phyloP scores from a whole-genome alignment of 164 flowering plant species.

The Protea cynaroides region DNA sequence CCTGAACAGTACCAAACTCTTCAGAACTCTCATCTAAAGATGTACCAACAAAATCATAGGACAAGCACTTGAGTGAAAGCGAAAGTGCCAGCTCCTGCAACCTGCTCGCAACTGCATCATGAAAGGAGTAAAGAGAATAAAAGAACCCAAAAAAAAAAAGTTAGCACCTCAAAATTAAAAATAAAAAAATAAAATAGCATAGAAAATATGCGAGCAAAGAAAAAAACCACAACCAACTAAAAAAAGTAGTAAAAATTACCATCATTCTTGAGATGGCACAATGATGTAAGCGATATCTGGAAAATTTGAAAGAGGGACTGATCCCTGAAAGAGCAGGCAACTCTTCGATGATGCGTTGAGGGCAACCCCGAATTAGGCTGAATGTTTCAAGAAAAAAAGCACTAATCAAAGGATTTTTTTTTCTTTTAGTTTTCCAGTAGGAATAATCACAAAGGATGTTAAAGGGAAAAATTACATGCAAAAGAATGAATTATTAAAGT shows the following conservation, averaged over 20 bases:
- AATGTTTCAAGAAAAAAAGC: background rate
- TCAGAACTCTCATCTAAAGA: constrained; percentile 97
- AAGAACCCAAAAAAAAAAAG: constrained; percentile 1
- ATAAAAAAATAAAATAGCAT: background rate
- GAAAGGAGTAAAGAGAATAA: constrained; percentile 3
- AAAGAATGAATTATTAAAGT: too few relatives aligned
- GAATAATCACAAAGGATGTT: too few relatives aligned
- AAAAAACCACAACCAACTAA: background rate
- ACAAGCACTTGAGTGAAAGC: constrained; percentile 77
- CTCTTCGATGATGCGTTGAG: constrained; percentile 84
- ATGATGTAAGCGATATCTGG: constrained; percentile 80
- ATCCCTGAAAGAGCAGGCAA: constrained; percentile 90
- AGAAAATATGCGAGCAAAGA: too few relatives aligned
- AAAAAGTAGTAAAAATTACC: constrained; percentile 33
- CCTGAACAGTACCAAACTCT: constrained; percentile 99
- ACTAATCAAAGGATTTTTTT: background rate
- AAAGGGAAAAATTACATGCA: too few relatives aligned
- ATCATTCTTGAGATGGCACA: constrained; percentile 70
- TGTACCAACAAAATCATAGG: constrained; percentile 96
- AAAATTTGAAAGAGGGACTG: constrained; percentile 77
- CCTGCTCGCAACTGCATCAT: constrained; percentile 48
- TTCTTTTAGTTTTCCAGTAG: too few relatives aligned
- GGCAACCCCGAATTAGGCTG: constrained; percentile 92
- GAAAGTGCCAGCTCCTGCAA: constrained; percentile 86
- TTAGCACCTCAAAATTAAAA: background rate